Base-by-base conservation (phyloP, 1,284 basidiomycete genomes). In the Omphalotus olearius region DNA sequence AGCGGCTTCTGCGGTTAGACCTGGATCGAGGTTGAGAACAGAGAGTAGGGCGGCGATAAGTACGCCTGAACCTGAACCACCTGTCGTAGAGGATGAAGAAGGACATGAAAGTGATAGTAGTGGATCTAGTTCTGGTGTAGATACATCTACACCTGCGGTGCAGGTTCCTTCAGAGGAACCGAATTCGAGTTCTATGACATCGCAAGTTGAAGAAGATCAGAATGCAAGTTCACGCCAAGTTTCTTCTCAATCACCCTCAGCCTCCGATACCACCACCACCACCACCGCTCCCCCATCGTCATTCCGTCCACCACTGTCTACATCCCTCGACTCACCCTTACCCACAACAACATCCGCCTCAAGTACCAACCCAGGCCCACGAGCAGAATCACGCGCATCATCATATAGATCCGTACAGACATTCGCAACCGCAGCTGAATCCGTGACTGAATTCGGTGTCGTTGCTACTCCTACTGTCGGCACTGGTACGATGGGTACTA, bases 391-490 rank as follows among this genome's bases (percentile, higher is more conserved):
- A 3, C 60, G 68, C 28, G 60, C 65, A 6, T 73, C 70, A 50
- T 68, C 70, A 4, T 59, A 62, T 38, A 59, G 61, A 35, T 69
- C 70, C 1, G 45, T 39, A 16, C 54, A 52, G 6, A 54, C 60
- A 3, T 73, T 66, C 54, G 69, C 67, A 2, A 74, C 72, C 2
- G 72, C 72, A 4, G 54, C 51, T 1, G 71, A 72, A 50, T 63
- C 66, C 2, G 51, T 66, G 46, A 53, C 41, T 42, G 49, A 52
- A 14, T 44, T 48, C 33, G 53, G 53, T 26, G 40, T 47, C 25
- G 11, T 35, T 7, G 30, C 39, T 25, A 47, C 45, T n/a, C 39
- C 43, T n/a, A n/a, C n/a, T n/a, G n/a, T n/a, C n/a, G n/a, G n/a
- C n/a, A n/a, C n/a, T n/a, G n/a, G n/a, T n/a, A n/a, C n/a, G n/a